Percentiles rank a stretch among this genome's conserved stretches.
These are phyloP conservation scores for Hydnomerulius pinastri DNA, from an alignment of 768 basidiomycete species.

Conservation along the genomic window DNA sequence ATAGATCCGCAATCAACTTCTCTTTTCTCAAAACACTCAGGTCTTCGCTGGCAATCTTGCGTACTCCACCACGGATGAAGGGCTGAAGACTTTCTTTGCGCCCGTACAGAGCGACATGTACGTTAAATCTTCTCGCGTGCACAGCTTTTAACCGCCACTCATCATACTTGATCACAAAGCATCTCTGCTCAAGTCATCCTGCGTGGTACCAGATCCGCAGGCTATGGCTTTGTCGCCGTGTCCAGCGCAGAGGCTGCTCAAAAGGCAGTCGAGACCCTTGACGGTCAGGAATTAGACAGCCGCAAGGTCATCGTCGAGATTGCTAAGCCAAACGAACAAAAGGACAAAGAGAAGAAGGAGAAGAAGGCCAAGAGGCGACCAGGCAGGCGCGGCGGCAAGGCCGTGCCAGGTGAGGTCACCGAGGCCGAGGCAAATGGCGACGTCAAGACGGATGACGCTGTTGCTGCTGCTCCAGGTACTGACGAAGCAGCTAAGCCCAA, in stretches of 20 bases:
- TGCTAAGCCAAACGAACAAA: slow-evolving; percentile 89
- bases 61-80: slow-evolving; percentile 91
- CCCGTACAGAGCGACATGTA: slow-evolving; percentile 88
- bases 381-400: slow-evolving; percentile 83
- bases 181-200: slow-evolving; percentile 84
- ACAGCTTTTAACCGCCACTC: slow-evolving; percentile 1
- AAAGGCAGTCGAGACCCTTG: slow-evolving; percentile 81
- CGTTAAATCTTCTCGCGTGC: slow-evolving; percentile 35
- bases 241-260: slow-evolving; percentile 79
- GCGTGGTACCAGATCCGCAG: slow-evolving; percentile 83
- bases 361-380: slow-evolving; percentile 78
- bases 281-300: slow-evolving; percentile 88
- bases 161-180: slow-evolving; percentile 50
- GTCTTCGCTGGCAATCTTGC: slow-evolving; percentile 96
- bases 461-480: slow-evolving; percentile 48
- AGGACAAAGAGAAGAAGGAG: slow-evolving; percentile 77
- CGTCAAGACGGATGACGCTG: slow-evolving; percentile 55
- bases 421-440: slow-evolving; percentile 90
- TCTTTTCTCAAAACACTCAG: slow-evolving; percentile 39
- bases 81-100: slow-evolving; percentile 92
- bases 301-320: slow-evolving; percentile 89
- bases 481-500: slow-evolving; percentile 65
- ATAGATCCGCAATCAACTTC: slow-evolving; percentile 18
- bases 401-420: slow-evolving; percentile 86
- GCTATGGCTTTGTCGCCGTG: slow-evolving; percentile 92